Percentiles rank a stretch among this genome's conserved stretches.
Conservation (phyloP, 2,329 filamentous ascomycete genomes). For the Talaromyces atroroseus region DNA sequence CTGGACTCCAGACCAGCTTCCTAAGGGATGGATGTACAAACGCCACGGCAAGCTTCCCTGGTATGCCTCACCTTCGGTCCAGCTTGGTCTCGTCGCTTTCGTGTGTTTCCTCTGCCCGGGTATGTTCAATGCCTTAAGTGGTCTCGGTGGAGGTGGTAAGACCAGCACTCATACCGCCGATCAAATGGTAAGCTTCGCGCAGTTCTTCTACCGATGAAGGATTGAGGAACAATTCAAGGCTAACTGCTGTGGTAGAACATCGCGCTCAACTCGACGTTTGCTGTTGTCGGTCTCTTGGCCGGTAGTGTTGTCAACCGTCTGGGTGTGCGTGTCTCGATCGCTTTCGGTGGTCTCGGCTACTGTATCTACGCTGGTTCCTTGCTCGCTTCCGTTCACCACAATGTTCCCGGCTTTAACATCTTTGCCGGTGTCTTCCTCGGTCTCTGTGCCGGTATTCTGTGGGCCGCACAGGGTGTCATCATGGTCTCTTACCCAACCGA, state of each 20-base stretch:
- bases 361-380: constrained; percentile 34
- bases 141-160: constrained; percentile 56
- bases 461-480: constrained; percentile 37
- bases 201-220: background rate
- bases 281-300: constrained; percentile 52
- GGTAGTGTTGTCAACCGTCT: constrained; percentile 34
- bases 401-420: constrained; percentile 35
- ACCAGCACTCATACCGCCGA: constrained; percentile 44
- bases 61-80: constrained; percentile 65
- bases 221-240: background rate
- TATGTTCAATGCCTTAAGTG: constrained; percentile 60
- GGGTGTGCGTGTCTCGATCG: constrained; percentile 26
- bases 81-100: constrained; percentile 63
- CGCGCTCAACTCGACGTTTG: constrained; percentile 61
- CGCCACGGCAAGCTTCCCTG: constrained; percentile 50
- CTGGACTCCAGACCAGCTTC: constrained; percentile 11
- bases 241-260: constrained; percentile 35
- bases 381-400: constrained; percentile 36
- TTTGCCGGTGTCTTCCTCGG: constrained; percentile 37
- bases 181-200: constrained; percentile 35
- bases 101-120: constrained; percentile 64
- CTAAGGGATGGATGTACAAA: constrained; percentile 51
- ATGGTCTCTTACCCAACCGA: constrained; percentile 73
- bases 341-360: constrained; percentile 29
- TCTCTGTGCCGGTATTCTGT: constrained; percentile 35